phyloP scores from a whole-genome alignment of 164 flowering plant genomes.

The Macadamia integrifolia region DNA sequence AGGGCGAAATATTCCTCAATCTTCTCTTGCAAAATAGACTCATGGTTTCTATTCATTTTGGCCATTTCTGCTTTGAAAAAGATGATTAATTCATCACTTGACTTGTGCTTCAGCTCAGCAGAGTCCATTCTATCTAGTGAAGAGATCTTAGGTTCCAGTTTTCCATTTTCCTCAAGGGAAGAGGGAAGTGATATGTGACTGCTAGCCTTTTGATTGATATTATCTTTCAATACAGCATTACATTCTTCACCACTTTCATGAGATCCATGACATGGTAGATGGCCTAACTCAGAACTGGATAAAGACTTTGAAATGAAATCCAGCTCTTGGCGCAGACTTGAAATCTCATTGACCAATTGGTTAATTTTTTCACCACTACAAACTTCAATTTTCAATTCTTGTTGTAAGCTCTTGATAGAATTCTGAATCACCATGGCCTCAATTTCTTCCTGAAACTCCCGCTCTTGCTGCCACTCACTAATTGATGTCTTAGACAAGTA shows the following conservation, averaged over 20 bases:
- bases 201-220: constrained; percentile 35
- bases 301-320: constrained; percentile 44
- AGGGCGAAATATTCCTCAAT: constrained; percentile 58
- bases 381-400: constrained; percentile 34
- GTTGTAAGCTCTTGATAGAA: constrained; percentile 28
- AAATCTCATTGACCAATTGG: constrained; percentile 36
- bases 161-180: constrained; percentile 46
- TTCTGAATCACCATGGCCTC: constrained; percentile 45
- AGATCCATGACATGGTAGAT: constrained; percentile 41
- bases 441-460: constrained; percentile 39
- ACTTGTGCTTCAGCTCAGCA: constrained; percentile 41
- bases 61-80: constrained; percentile 53
- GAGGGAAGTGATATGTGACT: constrained; percentile 19
- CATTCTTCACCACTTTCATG: constrained; percentile 36
- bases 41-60: constrained; percentile 70
- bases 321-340: constrained; percentile 52
- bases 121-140: constrained; percentile 39
- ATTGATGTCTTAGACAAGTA: constrained; percentile 28
- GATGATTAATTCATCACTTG: constrained; percentile 41
- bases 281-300: constrained; percentile 38
- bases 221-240: constrained; percentile 29
- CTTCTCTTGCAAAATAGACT: constrained; percentile 41
- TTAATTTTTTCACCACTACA: constrained; percentile 27
- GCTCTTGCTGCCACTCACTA: constrained; percentile 29
- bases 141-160: constrained; percentile 25